Percentiles rank a stretch among this genome's conserved stretches.
These are phyloP conservation scores for Flaveria ramosissima DNA, from an alignment of 129 eudicot genomes.

Conservation along the genomic window DNA sequence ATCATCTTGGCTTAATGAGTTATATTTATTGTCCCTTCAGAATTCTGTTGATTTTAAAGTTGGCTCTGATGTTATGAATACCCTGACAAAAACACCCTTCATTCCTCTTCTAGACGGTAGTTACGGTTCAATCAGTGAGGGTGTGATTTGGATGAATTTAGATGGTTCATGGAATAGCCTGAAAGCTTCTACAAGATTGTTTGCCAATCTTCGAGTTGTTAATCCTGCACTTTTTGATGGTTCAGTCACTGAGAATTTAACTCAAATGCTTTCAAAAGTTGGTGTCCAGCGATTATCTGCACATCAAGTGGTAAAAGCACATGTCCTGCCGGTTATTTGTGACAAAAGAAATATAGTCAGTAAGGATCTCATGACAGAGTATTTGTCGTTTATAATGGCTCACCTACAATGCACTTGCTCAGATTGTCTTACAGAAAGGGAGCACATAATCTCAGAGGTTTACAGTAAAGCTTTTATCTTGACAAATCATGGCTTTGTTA, in stretches of 20 bases:
- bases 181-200: conserved; percentile 56
- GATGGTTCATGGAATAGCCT: conserved; percentile 38
- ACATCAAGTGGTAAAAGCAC: conserved; percentile 76
- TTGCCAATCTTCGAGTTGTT: conserved; percentile 61
- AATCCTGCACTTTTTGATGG: conserved; percentile 58
- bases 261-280: conserved; percentile 56
- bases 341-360: conserved; percentile 38
- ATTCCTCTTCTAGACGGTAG: conserved; percentile 76
- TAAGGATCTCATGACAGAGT: conserved; percentile 62
- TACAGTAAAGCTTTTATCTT: conserved; percentile 55
- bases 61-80: conserved; percentile 47
- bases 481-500: conserved; percentile 72
- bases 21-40: conserved; percentile 45
- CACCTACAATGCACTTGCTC: conserved; percentile 74
- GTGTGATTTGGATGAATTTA: conserved; percentile 70
- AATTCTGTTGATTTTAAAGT: conserved; percentile 26
- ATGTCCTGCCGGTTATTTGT: conserved; percentile 67
- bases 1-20: conserved; percentile 63
- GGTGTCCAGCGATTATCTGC: conserved; percentile 75
- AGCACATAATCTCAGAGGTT: conserved; percentile 55
- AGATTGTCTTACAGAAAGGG: conserved; percentile 62
- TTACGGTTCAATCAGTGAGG: conserved; percentile 61
- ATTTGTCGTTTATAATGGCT: conserved; percentile 66
- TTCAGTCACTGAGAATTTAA: conserved; percentile 40
- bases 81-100: conserved; percentile 58